Evolutionary conservation across 495 filamentous ascomycete genomes (phyloP).

Genomic region (Penicillium coprophilum): DNA sequence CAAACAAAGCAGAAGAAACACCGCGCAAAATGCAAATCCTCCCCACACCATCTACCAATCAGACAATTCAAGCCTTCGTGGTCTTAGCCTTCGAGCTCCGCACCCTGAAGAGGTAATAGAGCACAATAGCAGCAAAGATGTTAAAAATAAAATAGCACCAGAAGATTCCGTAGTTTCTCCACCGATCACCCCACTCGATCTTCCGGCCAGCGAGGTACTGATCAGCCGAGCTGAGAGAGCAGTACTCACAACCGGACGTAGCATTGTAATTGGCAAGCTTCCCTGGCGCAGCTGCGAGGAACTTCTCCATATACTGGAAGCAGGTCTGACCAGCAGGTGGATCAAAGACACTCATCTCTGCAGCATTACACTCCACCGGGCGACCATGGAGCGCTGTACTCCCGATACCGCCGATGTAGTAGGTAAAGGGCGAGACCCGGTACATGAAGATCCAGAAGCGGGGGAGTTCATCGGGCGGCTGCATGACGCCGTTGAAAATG

Average conservation of each 20-base stretch:
- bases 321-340: slow-evolving; percentile 54
- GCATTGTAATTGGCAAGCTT: slow-evolving; percentile 51
- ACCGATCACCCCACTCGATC: slow-evolving; percentile 55
- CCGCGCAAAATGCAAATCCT: neutral
- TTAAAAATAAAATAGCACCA: slow-evolving; percentile 68
- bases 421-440: slow-evolving; percentile 65
- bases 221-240: slow-evolving; percentile 57
- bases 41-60: neutral
- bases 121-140: slow-evolving; percentile 54
- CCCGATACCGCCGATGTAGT: slow-evolving; percentile 58
- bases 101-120: slow-evolving; percentile 72
- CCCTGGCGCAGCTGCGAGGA: slow-evolving; percentile 45
- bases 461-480: slow-evolving; percentile 55
- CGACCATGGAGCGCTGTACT: slow-evolving; percentile 56
- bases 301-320: slow-evolving; percentile 52
- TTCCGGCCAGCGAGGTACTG: slow-evolving; percentile 51
- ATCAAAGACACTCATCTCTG: slow-evolving; percentile 55
- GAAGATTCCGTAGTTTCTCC: slow-evolving; percentile 64
- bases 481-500: slow-evolving; percentile 60
- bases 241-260: slow-evolving; percentile 57
- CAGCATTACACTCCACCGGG: slow-evolving; percentile 49
- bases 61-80: slow-evolving; percentile 14
- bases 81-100: slow-evolving; percentile 21
- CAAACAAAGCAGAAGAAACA: neutral
- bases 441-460: slow-evolving; percentile 80